Evolutionary conservation across 1,284 basidiomycete genomes (phyloP).

Genomic region (Melampsora larici-populina): DNA sequence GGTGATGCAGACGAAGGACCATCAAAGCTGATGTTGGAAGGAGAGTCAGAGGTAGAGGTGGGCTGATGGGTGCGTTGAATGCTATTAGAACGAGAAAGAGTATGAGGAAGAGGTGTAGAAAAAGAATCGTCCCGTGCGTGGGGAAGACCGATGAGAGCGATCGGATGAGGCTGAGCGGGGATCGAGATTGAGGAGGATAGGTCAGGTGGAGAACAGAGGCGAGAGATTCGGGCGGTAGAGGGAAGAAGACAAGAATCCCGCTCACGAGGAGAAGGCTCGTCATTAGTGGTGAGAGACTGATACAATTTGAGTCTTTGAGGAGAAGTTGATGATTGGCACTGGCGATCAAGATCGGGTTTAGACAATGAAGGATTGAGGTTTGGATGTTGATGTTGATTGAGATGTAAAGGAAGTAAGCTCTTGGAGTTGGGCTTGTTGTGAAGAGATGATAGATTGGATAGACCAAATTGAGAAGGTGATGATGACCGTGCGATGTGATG

Average conservation of each 20-base stretch:
- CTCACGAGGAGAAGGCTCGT: background rate
- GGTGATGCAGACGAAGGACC: background rate
- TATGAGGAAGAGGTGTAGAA: too few relatives aligned
- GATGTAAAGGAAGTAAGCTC: constrained; percentile 8
- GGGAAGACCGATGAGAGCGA: background rate
- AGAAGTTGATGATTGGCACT: background rate
- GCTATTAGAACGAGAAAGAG: too few relatives aligned
- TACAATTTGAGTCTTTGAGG: background rate
- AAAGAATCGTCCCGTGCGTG: too few relatives aligned
- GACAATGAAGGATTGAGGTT: background rate
- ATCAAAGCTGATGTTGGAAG: too few relatives aligned
- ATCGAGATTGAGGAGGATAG: background rate
- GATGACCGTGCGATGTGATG: background rate
- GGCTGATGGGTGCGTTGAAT: too few relatives aligned
- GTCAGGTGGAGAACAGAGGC: background rate
- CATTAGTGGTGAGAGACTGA: background rate
- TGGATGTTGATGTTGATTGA: background rate
- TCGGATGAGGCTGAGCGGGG: background rate
- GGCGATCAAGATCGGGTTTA: background rate
- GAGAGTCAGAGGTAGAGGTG: too few relatives aligned
- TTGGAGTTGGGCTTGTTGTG: constrained; percentile 1
- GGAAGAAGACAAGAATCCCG: background rate
- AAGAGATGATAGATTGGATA: constrained; percentile 1
- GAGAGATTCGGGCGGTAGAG: background rate
- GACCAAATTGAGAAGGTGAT: constrained; percentile 1